A percentile compares a stretch with the other conserved stretches of the same genome.
phyloP scores from a whole-genome alignment of 306 rosid species.

The Alnus rubra region DNA sequence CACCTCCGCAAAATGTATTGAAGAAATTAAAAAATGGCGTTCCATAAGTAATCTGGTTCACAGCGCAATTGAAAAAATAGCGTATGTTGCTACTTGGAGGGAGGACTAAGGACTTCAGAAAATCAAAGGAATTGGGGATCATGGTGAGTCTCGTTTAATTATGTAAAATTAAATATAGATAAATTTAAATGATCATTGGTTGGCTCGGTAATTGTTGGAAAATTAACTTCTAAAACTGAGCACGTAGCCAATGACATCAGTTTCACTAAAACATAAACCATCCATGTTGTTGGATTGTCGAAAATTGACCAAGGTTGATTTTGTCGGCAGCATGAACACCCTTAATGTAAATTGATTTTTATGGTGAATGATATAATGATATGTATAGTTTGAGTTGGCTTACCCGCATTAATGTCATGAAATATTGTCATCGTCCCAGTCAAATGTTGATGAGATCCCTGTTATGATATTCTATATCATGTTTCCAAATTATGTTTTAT shows the following conservation, averaged over 20 bases:
- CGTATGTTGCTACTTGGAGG: too few species aligned
- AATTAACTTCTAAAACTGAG: too few species aligned
- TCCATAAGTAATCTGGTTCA: neutral
- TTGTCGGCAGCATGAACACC: neutral
- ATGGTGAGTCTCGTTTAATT: neutral
- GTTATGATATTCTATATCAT: neutral
- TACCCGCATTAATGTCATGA: neutral
- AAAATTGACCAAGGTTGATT: neutral
- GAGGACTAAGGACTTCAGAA: too few species aligned
- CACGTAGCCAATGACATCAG: too few species aligned
- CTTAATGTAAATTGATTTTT: neutral
- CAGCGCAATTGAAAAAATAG: neutral
- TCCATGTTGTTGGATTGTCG: too few species aligned
- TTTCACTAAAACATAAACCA: too few species aligned
- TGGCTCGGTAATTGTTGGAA: too few species aligned
- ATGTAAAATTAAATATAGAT: too few species aligned
- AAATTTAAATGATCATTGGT: too few species aligned
- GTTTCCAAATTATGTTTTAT: neutral
- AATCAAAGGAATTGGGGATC: neutral
- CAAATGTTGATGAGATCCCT: neutral
- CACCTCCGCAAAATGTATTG: neutral
- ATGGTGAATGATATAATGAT: neutral
- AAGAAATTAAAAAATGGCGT: too few species aligned
- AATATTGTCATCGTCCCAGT: neutral
- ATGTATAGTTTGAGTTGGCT: neutral